Evolutionary conservation across 1,284 basidiomycete species (phyloP), one percentile per base, ranked within the genome.

Genomic region (Papiliotrema fonsecae): DNA sequence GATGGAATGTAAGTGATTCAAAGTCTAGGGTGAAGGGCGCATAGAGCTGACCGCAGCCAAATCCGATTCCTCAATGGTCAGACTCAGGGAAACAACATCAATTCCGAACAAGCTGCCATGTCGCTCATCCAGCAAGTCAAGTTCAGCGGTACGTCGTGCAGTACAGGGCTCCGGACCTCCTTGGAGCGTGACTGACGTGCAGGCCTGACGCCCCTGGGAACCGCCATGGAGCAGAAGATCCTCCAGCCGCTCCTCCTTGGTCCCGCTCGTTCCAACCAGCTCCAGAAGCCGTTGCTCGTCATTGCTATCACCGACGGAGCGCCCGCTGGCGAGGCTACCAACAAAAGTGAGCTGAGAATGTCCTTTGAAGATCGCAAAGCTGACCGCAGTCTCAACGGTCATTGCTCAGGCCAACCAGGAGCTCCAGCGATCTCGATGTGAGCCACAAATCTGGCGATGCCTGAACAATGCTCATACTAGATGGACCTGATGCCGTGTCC

Each of bases 31-130:
- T 22, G n/a, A 35, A 5, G 34, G 34, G 34, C n/a, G n/a, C 4
- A 19, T 37, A 40, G 50, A 48, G n/a, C 24, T 22, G 30, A 41
- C 30, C 10, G 13, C 41, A 62, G 61, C 54, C 62, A 68, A 57
- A 66, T 75, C 42, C 65, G 74, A 50, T 76, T 77, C 72, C 73
- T 77, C 65, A 76, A 77, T 64, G 73, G 68, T 32, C 60, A 62
- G 32, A 52, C 70, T 24, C 67, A 76, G 49, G 76, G 75, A 35
- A 71, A 76, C 66, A 65, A 70, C 58, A 72, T 77, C 60, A 70
- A 64, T 47, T 66, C 56, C 26, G 76, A 77, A 55, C 58, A 62
- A 30, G 64, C 63, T 25, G 76, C 74, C 10, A 52, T 62, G 26
- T 56, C 67, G 42, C 70, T 77, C 34, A 52, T 77, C 38, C 26